These are phyloP conservation scores for Fraxinus anomala DNA, from an alignment of 257 asterid genomes.

Conservation along the genomic window DNA sequence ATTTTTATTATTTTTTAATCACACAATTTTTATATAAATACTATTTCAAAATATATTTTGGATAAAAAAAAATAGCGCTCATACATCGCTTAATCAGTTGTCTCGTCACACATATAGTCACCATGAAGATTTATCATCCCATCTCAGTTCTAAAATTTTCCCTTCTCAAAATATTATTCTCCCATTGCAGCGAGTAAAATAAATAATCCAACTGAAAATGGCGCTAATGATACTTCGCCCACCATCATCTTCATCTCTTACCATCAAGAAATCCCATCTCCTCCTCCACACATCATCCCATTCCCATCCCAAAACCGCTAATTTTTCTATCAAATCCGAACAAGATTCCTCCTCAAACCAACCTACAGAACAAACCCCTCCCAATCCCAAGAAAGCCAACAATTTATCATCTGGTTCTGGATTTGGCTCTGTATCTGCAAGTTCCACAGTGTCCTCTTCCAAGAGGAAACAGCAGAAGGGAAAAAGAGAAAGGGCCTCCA, in stretches of 20 bases:
- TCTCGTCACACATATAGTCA: too few species aligned
- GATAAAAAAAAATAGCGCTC: too few species aligned
- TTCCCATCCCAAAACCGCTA: slow-evolving; percentile 29
- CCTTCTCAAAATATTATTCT: too few species aligned
- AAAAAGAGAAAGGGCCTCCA: slow-evolving; percentile 58
- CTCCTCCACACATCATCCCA: slow-evolving; percentile 29
- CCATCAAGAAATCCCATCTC: slow-evolving; percentile 40
- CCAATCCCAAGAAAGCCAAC: slow-evolving; percentile 37
- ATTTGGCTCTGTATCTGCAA: slow-evolving; percentile 61
- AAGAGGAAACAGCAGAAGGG: slow-evolving; percentile 65
- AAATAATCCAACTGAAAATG: slow-evolving; percentile 52
- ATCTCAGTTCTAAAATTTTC: too few species aligned
- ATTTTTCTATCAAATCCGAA: slow-evolving; percentile 43
- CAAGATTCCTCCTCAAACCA: slow-evolving; percentile 52
- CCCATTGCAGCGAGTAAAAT: not conserved
- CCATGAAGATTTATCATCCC: too few species aligned
- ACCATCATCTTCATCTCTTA: slow-evolving; percentile 35
- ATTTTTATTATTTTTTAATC: too few species aligned
- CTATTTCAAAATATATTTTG: too few species aligned
- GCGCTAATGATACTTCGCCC: slow-evolving; percentile 60
- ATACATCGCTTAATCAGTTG: too few species aligned
- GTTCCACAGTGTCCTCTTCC: slow-evolving; percentile 28
- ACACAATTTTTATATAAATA: too few species aligned
- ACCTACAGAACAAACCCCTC: slow-evolving; percentile 35
- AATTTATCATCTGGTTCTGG: slow-evolving; percentile 54